Conservation (phyloP, 176 grass and related monocot genomes). For the Carex littledalei region DNA sequence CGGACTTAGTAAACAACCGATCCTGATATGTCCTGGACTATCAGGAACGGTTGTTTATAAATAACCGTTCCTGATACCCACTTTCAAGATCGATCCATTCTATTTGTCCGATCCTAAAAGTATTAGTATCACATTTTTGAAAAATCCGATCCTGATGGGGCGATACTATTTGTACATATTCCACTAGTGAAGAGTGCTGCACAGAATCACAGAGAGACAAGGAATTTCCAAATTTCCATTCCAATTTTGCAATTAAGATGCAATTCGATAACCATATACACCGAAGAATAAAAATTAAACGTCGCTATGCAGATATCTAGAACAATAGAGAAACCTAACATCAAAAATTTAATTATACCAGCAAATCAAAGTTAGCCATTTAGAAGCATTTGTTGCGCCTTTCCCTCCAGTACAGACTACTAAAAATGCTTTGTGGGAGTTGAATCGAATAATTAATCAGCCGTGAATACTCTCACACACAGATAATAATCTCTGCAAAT, state of each 20-base stretch:
- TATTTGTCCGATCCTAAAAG: no score
- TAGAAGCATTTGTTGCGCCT: not conserved
- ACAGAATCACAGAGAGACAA: not conserved
- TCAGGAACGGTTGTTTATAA: no score
- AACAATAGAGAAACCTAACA: slow-evolving; percentile 1
- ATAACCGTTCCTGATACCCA: no score
- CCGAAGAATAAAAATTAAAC: not conserved
- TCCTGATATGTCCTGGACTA: no score
- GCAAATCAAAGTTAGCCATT: not conserved
- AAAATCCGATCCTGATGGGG: no score
- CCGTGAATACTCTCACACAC: not conserved
- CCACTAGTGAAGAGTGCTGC: not conserved
- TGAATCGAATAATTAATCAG: not conserved
- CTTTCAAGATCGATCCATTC: no score
- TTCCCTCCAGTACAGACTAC: slow-evolving; percentile 1
- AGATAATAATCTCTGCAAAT: slow-evolving; percentile 2
- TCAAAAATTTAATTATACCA: not conserved
- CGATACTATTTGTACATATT: no score
- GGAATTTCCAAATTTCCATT: not conserved
- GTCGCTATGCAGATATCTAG: not conserved
- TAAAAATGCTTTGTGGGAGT: not conserved
- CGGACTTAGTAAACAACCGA: no score
- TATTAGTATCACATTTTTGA: no score
- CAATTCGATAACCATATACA: not conserved
- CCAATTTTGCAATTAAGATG: not conserved